phyloP scores from a whole-genome alignment of 257 asterid genomes.

The Solanum peruvianum region DNA sequence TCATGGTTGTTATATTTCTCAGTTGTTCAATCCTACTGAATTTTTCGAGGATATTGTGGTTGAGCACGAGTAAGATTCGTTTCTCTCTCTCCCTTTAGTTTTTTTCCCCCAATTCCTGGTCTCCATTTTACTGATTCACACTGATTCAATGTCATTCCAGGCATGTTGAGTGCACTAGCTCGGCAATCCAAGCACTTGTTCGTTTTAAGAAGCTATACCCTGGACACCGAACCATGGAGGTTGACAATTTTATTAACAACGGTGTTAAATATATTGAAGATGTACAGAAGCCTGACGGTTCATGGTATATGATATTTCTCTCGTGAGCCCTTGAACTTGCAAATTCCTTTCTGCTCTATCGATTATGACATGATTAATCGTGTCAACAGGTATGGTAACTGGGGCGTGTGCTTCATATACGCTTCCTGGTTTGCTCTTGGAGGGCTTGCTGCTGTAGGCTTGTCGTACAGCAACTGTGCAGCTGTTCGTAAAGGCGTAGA shows the following conservation, averaged over 20 bases:
- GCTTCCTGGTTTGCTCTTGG: slow-evolving; percentile 74
- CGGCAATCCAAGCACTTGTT: slow-evolving; percentile 59
- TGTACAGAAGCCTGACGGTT: slow-evolving; percentile 60
- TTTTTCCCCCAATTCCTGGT: background rate
- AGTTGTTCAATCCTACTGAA: slow-evolving; percentile 75
- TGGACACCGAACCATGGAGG: slow-evolving; percentile 47
- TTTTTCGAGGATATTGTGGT: slow-evolving; percentile 48
- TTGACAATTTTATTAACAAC: slow-evolving; percentile 20
- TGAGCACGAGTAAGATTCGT: slow-evolving; percentile 63
- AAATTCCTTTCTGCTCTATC: background rate
- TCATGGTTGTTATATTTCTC: background rate
- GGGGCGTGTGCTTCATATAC: slow-evolving; percentile 83
- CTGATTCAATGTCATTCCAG: slow-evolving; percentile 9
- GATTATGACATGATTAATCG: background rate
- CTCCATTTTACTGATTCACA: background rate
- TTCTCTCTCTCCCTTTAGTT: background rate
- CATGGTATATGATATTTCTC: slow-evolving; percentile 34
- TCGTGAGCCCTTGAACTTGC: background rate
- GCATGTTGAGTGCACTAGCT: slow-evolving; percentile 70
- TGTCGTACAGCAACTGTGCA: slow-evolving; percentile 27
- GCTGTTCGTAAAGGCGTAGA: slow-evolving; percentile 45
- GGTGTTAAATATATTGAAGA: slow-evolving; percentile 44
- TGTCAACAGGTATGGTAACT: slow-evolving; percentile 46
- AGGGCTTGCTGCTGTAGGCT: slow-evolving; percentile 60
- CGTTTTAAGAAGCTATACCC: slow-evolving; percentile 48